Percentiles rank a stretch among this genome's conserved stretches.
Conservation (phyloP, 2,329 filamentous ascomycete genomes). For the Talaromyces sp. region DNA sequence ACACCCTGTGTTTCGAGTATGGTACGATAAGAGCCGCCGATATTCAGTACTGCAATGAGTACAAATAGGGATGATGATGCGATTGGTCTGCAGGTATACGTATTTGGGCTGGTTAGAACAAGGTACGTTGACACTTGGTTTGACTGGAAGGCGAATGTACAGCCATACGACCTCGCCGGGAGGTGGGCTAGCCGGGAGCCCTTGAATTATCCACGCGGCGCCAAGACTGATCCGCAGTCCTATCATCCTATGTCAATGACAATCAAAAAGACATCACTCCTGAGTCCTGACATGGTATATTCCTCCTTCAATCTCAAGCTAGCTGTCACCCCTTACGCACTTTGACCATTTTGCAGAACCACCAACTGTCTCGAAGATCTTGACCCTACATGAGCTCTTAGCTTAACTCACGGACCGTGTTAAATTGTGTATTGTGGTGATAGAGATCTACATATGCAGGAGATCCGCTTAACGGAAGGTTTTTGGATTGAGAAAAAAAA, state of each 20-base stretch:
- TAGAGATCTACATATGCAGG: neutral
- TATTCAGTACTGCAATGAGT: neutral
- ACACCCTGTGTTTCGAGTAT: neutral
- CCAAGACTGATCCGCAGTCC: constrained; percentile 13
- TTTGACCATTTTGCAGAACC: neutral
- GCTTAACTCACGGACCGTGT: neutral
- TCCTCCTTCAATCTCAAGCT: no score
- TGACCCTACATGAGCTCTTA: neutral
- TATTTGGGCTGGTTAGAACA: neutral
- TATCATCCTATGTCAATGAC: neutral
- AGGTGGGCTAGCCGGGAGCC: constrained; percentile 5
- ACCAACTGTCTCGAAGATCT: neutral
- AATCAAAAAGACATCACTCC: neutral
- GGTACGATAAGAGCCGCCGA: neutral
- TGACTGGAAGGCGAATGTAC: neutral
- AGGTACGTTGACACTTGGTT: neutral
- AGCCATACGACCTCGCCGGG: constrained; percentile 2
- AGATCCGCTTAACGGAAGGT: neutral
- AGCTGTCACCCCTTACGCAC: no score
- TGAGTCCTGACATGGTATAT: neutral
- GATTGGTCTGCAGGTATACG: constrained; percentile 6
- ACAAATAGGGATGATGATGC: neutral
- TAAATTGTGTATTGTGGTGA: neutral
- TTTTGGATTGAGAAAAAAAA: neutral
- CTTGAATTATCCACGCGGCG: constrained; percentile 7